Percentiles rank a stretch among this genome's conserved stretches.
Evolutionary conservation across 306 rosid genomes (phyloP).

Genomic region (Psophocarpus tetragonolobus): DNA sequence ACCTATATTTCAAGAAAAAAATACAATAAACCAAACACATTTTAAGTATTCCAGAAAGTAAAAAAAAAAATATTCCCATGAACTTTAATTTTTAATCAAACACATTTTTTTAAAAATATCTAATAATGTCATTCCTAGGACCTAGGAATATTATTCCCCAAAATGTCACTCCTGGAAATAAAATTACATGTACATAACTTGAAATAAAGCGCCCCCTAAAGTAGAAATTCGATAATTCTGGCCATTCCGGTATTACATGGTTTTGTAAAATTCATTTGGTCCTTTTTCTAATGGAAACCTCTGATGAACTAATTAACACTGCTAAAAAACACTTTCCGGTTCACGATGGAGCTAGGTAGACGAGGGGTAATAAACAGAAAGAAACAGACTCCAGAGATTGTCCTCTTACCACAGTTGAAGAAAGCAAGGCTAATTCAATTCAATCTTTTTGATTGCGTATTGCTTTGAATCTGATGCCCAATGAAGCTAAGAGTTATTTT

Average conservation of each 20-base stretch:
- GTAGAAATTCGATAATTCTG: not conserved
- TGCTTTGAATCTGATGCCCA: not conserved
- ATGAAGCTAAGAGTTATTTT: not conserved
- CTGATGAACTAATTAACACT: not conserved
- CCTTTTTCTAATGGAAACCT: not conserved
- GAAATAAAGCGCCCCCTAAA: too few species aligned
- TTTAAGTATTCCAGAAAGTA: too few species aligned
- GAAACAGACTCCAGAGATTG: not conserved
- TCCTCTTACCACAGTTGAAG: not conserved
- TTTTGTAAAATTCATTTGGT: not conserved
- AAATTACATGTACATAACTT: too few species aligned
- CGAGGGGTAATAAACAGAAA: not conserved
- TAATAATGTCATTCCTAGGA: too few species aligned
- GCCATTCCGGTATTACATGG: not conserved
- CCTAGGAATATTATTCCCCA: too few species aligned
- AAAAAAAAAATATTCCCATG: too few species aligned
- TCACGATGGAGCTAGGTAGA: not conserved
- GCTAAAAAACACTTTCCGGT: not conserved
- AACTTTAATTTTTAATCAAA: too few species aligned
- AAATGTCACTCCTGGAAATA: too few species aligned
- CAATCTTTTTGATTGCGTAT: not conserved
- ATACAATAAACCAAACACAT: too few species aligned
- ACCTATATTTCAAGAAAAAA: too few species aligned
- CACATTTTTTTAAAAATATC: too few species aligned
- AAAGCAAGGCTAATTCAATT: not conserved